phyloP scores from a whole-genome alignment of 2,329 filamentous ascomycete genomes.

The Pezicula carpinea region DNA sequence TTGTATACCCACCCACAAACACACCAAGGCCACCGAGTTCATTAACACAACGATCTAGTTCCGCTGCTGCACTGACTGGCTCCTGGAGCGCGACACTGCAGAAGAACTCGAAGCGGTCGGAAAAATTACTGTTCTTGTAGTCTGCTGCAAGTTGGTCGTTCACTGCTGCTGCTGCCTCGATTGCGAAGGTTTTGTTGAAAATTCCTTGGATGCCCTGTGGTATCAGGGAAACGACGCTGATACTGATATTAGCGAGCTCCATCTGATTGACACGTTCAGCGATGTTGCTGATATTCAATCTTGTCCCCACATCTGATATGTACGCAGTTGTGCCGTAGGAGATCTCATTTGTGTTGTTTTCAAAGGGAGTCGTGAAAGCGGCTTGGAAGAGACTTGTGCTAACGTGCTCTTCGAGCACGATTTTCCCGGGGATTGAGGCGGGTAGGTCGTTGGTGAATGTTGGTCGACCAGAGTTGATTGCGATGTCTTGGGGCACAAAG shows the following conservation, averaged over 20 bases:
- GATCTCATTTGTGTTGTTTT: constrained; percentile 7
- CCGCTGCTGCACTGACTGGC: constrained; percentile 11
- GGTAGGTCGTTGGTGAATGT: constrained; percentile 7
- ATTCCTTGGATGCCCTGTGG: constrained; percentile 18
- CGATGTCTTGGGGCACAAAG: constrained; percentile 6
- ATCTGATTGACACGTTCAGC: constrained; percentile 9
- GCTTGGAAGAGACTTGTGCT: constrained; percentile 2
- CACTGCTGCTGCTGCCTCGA: constrained; percentile 8
- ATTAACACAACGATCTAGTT: constrained; percentile 18
- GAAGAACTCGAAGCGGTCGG: constrained; percentile 17
- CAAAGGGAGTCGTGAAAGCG: constrained; percentile 5
- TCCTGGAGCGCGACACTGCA: constrained; percentile 17
- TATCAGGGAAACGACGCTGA: constrained; percentile 8
- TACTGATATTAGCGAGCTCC: constrained; percentile 14
- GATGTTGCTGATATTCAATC: constrained; percentile 9
- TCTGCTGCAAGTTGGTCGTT: constrained; percentile 13
- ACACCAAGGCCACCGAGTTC: constrained; percentile 41
- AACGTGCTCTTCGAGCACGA: constrained; percentile 11
- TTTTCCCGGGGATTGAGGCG: constrained; percentile 7
- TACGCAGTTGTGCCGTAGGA: constrained; percentile 10
- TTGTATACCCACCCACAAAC: constrained; percentile 33
- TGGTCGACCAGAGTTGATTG: constrained; percentile 6
- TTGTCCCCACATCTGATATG: constrained; percentile 4
- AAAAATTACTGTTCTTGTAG: constrained; percentile 14
- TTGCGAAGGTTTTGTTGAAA: constrained; percentile 13